Evolutionary conservation across 2,329 filamentous ascomycete species (phyloP).

Genomic region (Aspergillus intermedius): DNA sequence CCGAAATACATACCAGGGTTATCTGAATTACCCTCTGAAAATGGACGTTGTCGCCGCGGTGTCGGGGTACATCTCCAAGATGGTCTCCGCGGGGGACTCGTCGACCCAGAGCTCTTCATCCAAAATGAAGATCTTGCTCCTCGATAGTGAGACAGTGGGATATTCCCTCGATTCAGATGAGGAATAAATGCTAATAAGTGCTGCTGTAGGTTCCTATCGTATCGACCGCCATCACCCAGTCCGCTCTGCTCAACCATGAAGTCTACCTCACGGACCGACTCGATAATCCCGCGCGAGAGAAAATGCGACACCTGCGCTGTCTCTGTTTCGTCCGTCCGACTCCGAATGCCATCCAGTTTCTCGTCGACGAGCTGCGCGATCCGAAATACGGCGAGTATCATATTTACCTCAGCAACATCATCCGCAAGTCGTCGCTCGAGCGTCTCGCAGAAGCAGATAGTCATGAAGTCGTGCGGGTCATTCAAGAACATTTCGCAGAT

Average conservation of each 20-base stretch:
- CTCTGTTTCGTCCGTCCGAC: slow-evolving; percentile 90
- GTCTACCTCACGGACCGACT: slow-evolving; percentile 96
- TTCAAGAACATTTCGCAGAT: slow-evolving; percentile 96
- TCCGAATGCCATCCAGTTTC: slow-evolving; percentile 80
- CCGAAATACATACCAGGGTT: slow-evolving; percentile 1
- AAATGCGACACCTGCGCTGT: slow-evolving; percentile 95
- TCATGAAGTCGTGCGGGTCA: slow-evolving; percentile 87
- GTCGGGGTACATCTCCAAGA: slow-evolving; percentile 91
- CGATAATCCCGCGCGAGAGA: slow-evolving; percentile 83
- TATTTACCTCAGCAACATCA: slow-evolving; percentile 94
- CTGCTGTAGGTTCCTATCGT: slow-evolving; percentile 66
- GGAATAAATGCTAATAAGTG: too few species aligned
- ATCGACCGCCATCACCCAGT: slow-evolving; percentile 93
- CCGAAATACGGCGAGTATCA: slow-evolving; percentile 98
- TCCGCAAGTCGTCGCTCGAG: slow-evolving; percentile 93
- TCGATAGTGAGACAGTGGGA: slow-evolving; percentile 83
- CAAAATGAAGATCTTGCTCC: slow-evolving; percentile 96
- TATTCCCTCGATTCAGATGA: too few species aligned
- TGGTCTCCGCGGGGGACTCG: slow-evolving; percentile 77
- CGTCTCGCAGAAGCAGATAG: slow-evolving; percentile 93
- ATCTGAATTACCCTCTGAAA: slow-evolving; percentile 19
- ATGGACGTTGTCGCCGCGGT: slow-evolving; percentile 96
- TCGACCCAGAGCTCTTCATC: slow-evolving; percentile 52
- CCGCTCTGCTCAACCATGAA: slow-evolving; percentile 87
- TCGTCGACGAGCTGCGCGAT: slow-evolving; percentile 92